Evolutionary conservation across 2,329 filamentous ascomycete species (phyloP).

Genomic region (Thelonectria discophora): DNA sequence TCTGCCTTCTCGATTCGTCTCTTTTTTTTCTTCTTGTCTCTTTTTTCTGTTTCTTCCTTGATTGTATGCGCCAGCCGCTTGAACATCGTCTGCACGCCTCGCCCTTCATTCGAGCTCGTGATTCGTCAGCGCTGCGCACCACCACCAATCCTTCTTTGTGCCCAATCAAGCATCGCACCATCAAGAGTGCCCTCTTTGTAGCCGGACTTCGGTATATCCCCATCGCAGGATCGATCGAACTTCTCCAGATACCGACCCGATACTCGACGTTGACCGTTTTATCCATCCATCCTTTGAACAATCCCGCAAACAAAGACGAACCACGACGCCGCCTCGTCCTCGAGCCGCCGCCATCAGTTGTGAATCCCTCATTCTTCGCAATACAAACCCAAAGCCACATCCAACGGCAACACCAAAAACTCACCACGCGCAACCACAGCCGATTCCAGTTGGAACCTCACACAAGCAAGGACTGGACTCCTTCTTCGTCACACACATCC

Average conservation of each 20-base stretch:
- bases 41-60: slow-evolving; percentile 1
- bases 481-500: slow-evolving; percentile 35
- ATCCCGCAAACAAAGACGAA: slow-evolving; percentile 15
- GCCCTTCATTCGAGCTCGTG: slow-evolving; percentile 30
- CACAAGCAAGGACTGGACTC: slow-evolving; percentile 41
- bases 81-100: slow-evolving; percentile 32
- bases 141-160: slow-evolving; percentile 23
- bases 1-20: slow-evolving; percentile 38
- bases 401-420: slow-evolving; percentile 6
- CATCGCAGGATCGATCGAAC: slow-evolving; percentile 45
- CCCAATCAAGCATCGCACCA: slow-evolving; percentile 16
- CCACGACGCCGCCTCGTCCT: slow-evolving; percentile 8
- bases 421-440: slow-evolving; percentile 27
- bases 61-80: slow-evolving; percentile 26
- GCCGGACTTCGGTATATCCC: slow-evolving; percentile 32
- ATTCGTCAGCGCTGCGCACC: slow-evolving; percentile 28
- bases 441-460: slow-evolving; percentile 31
- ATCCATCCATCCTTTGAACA: slow-evolving; percentile 23
- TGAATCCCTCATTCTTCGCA: slow-evolving; percentile 33
- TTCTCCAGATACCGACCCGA: slow-evolving; percentile 34
- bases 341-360: too few species aligned
- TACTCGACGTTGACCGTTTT: slow-evolving; percentile 45
- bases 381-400: slow-evolving; percentile 16
- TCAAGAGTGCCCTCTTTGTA: slow-evolving; percentile 19
- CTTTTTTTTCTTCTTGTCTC: slow-evolving; percentile 28